A percentile compares a stretch with the other conserved stretches of the same genome.
phyloP scores from a whole-genome alignment of 306 rosid genomes.

The Urtica urens region DNA sequence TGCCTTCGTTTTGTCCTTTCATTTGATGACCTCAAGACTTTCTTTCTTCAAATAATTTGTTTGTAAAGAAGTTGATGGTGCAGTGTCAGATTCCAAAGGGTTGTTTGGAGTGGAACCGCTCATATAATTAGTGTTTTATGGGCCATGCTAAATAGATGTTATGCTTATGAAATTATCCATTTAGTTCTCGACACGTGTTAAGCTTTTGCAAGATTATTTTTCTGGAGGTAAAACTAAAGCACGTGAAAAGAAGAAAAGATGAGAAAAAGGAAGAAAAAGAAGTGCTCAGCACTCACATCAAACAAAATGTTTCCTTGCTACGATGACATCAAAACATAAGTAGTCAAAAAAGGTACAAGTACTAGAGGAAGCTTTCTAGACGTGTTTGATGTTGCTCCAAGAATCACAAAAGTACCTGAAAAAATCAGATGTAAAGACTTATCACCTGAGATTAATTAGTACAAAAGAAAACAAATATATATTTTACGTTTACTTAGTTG shows the following conservation, averaged over 20 bases:
- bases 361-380: conserved; percentile 13
- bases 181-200: conserved; percentile 10
- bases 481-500: too few relatives aligned
- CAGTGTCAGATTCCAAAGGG: not conserved
- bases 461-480: too few relatives aligned
- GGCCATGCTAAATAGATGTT: not conserved
- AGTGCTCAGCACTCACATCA: not conserved
- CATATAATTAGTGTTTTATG: not conserved
- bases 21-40: too few relatives aligned
- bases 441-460: too few relatives aligned
- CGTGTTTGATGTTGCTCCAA: conserved; percentile 9
- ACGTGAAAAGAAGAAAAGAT: not conserved
- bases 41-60: too few relatives aligned
- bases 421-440: not conserved
- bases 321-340: conserved; percentile 15
- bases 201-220: not conserved
- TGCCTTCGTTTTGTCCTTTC: too few relatives aligned
- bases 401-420: too few relatives aligned
- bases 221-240: not conserved
- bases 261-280: not conserved
- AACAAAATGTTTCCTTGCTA: not conserved
- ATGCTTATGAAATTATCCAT: not conserved
- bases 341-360: conserved; percentile 16
- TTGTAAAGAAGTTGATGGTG: conserved; percentile 1
- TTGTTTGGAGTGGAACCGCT: conserved; percentile 8